Base-by-base conservation (phyloP, 768 basidiomycete genomes). In the Amanita jacksonii region DNA sequence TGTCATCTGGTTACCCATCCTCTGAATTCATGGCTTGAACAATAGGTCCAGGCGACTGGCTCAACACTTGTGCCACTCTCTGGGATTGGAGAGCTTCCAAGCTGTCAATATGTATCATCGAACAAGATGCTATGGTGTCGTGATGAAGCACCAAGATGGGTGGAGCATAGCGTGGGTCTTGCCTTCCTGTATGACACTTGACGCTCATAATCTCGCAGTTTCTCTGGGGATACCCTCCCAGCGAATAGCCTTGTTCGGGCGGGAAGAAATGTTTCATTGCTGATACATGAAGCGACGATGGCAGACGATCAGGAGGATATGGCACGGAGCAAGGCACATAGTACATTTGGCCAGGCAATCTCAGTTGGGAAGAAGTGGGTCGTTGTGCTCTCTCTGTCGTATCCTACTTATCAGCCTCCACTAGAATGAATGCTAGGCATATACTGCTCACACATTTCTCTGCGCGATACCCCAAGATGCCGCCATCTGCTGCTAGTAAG, bases 391-490 rank as follows among this genome's bases (percentile, higher is more conserved):
- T 4, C 39, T 39, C 13, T 30, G 22, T 2, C 5, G 47, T 31
- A 37, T 20, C 43, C 18, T 20, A 46, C 13, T 41, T 3, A 33
- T 45, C 23, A 27, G 36, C 23, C 15, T 13, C 16, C 12, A 7
- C 9, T 39, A 93, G 90, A 48, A 94, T 94, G 92, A 69, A 74
- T 8, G 91, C 91, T 1, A 65, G 78, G 42, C 80, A 89, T 50
- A 71, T 89, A 32, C 74, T 97, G n/a, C 73, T 98, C 16, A 98
- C 91, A 0, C 93, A 97, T 59, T 97, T 97, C 64, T 96, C 92
- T 8, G 87, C 87, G 31, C 81, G 92, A 22, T 93, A 94, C 61
- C 90, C 93, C 13, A 90, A 86, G 52, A 68, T 93, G 57, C 89
- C 89, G 3, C 76, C 75, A 19, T 64, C 72, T 3, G 61, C 69